These are phyloP conservation scores for Pseudogymnoascus sp. DNA, from an alignment of 2,329 filamentous ascomycete genomes.

Conservation along the genomic window DNA sequence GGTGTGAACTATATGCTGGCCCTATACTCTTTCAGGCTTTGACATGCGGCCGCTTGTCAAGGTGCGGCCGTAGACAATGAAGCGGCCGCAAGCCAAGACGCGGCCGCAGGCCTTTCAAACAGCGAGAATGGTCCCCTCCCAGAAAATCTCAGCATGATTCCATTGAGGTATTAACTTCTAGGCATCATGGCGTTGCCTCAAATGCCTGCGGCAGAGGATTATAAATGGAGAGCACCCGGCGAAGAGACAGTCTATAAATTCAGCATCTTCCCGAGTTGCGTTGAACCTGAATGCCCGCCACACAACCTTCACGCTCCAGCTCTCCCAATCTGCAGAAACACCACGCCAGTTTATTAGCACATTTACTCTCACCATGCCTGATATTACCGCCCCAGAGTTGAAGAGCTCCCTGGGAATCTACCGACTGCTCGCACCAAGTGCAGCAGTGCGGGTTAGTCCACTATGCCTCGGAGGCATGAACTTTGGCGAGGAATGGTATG, in stretches of 20 bases:
- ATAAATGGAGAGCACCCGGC: background rate
- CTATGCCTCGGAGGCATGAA: slow-evolving; percentile 60
- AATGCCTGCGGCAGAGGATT: background rate
- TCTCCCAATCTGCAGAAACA: background rate
- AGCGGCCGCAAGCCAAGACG: slow-evolving; percentile 2
- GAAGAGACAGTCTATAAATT: background rate
- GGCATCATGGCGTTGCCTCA: background rate
- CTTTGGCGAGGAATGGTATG: slow-evolving; percentile 51
- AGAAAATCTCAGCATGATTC: background rate
- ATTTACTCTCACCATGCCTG: slow-evolving; percentile 21
- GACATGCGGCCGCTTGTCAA: background rate
- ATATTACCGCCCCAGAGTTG: slow-evolving; percentile 41
- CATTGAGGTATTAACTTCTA: background rate
- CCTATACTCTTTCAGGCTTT: background rate
- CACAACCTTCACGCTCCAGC: background rate
- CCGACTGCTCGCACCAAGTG: slow-evolving; percentile 59
- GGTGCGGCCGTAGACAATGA: background rate
- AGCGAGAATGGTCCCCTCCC: background rate
- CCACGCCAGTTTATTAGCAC: background rate
- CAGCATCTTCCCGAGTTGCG: background rate
- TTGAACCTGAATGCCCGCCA: background rate
- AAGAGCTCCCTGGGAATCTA: slow-evolving; percentile 58
- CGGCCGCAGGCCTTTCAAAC: background rate
- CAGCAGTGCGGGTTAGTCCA: slow-evolving; percentile 60
- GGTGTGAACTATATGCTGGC: background rate